Conservation (phyloP, 768 basidiomycete species). For the Termitomyces sp. region DNA sequence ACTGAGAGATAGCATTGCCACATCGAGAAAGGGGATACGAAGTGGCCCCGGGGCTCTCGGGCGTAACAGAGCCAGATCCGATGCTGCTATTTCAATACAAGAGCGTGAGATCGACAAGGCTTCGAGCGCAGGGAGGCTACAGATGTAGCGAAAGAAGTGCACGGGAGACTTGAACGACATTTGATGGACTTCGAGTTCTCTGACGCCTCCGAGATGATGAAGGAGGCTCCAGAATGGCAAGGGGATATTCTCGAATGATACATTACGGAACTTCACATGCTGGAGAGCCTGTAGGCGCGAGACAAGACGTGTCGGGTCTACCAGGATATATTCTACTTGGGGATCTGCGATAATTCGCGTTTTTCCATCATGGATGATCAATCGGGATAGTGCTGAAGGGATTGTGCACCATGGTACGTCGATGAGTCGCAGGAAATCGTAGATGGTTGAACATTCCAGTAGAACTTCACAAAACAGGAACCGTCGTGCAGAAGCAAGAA, state of each 20-base stretch:
- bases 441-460: slow-evolving; percentile 18
- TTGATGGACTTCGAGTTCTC: slow-evolving; percentile 19
- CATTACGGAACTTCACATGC: slow-evolving; percentile 18
- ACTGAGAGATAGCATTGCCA: slow-evolving; percentile 12
- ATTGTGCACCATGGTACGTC: slow-evolving; percentile 24
- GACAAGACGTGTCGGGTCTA: slow-evolving; percentile 8
- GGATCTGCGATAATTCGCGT: background rate
- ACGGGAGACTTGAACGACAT: slow-evolving; percentile 17
- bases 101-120: slow-evolving; percentile 22
- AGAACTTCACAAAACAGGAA: slow-evolving; percentile 25
- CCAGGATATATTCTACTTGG: slow-evolving; percentile 11
- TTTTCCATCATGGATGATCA: slow-evolving; percentile 15
- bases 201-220: slow-evolving; percentile 20
- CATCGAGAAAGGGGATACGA: slow-evolving; percentile 17
- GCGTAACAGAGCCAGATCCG: slow-evolving; percentile 10
- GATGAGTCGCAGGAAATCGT: slow-evolving; percentile 20
- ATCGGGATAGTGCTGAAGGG: slow-evolving; percentile 16
- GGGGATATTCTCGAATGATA: slow-evolving; percentile 21
- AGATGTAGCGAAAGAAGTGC: slow-evolving; percentile 21
- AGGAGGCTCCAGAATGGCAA: slow-evolving; percentile 21
- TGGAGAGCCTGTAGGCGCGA: slow-evolving; percentile 9
- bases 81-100: slow-evolving; percentile 11
- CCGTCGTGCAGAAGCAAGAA: slow-evolving; percentile 21
- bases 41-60: slow-evolving; percentile 13
- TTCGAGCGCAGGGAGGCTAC: slow-evolving; percentile 21